These are phyloP conservation scores for Vachellia collinsii DNA, from an alignment of 306 rosid genomes.

Conservation along the genomic window DNA sequence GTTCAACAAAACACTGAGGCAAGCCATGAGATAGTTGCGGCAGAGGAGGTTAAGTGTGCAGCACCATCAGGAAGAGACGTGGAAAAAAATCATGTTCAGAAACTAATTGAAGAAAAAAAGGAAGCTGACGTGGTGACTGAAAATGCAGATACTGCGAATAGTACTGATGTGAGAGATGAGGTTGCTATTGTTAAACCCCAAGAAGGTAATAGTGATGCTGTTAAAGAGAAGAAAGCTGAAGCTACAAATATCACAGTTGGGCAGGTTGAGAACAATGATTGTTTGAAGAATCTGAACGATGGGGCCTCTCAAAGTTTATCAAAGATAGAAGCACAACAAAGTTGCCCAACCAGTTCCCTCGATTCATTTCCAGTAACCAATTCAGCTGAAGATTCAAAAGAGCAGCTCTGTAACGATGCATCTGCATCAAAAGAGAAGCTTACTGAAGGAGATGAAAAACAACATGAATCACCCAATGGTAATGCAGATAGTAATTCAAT, in stretches of 20 bases:
- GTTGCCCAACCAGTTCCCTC: slow-evolving; percentile 35
- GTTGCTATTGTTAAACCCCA: slow-evolving; percentile 40
- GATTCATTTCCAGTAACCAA: slow-evolving; percentile 34
- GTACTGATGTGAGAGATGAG: slow-evolving; percentile 40
- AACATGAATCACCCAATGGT: slow-evolving; percentile 38
- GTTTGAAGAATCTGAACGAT: slow-evolving; percentile 27
- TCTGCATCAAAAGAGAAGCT: slow-evolving; percentile 34
- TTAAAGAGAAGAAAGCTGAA: slow-evolving; percentile 46
- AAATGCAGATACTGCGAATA: slow-evolving; percentile 41
- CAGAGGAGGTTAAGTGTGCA: slow-evolving; percentile 46
- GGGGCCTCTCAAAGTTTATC: slow-evolving; percentile 40
- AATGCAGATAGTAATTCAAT: slow-evolving; percentile 38
- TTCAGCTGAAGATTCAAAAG: slow-evolving; percentile 44
- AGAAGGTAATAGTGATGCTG: slow-evolving; percentile 40
- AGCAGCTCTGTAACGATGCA: slow-evolving; percentile 38
- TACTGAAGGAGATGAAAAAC: slow-evolving; percentile 48
- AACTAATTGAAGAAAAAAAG: slow-evolving; percentile 42
- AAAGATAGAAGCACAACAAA: slow-evolving; percentile 41
- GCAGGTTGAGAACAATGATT: slow-evolving; percentile 48
- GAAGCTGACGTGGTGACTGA: slow-evolving; percentile 39
- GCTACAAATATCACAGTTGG: slow-evolving; percentile 35
- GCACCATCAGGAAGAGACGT: slow-evolving; percentile 41
- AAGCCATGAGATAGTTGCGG: slow-evolving; percentile 40
- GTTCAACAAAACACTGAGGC: slow-evolving; percentile 49
- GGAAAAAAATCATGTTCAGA: slow-evolving; percentile 43